A percentile compares a stretch with the other conserved stretches of the same genome.
Evolutionary conservation across 139 green algal species (phyloP).

Genomic region (Tetraselmis striata): DNA sequence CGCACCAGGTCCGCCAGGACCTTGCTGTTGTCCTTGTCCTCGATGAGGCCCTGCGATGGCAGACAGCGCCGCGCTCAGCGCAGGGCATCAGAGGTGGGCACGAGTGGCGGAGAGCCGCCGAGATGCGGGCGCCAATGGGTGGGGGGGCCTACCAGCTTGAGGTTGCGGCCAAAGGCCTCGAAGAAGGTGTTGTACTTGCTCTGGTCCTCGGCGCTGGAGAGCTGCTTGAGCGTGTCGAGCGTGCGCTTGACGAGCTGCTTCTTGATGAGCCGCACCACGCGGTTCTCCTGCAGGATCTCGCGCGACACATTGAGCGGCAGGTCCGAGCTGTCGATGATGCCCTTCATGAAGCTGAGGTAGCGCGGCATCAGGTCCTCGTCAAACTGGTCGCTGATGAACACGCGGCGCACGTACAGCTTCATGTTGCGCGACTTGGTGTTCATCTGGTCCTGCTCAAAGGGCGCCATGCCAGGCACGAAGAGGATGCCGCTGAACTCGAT

Average conservation of each 20-base stretch:
- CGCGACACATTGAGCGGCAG: conserved; percentile 95
- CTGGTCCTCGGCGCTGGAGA: conserved; percentile 71
- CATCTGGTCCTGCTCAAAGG: conserved; percentile 82
- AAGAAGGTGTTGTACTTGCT: conserved; percentile 72
- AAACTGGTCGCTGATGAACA: conserved; percentile 99
- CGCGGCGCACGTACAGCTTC: conserved; percentile 92
- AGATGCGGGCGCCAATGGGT: no score
- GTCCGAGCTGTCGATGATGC: conserved; percentile 92
- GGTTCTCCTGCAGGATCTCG: conserved; percentile 90
- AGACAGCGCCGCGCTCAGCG: no score
- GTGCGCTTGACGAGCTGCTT: conserved; percentile 85
- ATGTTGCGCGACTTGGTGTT: conserved; percentile 55
- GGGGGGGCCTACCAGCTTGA: conserved; percentile 56
- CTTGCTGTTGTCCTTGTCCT: conserved; percentile 76
- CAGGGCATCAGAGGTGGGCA: no score
- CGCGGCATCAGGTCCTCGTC: conserved; percentile 91
- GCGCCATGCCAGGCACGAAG: conserved; percentile 94
- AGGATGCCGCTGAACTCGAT: conserved; percentile 94
- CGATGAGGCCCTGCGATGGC: conserved; percentile 72
- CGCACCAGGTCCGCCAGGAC: conserved; percentile 77
- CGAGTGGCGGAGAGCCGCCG: no score
- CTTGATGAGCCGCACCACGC: conserved; percentile 85
- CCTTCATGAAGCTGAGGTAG: conserved; percentile 72
- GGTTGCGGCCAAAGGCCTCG: conserved; percentile 82
- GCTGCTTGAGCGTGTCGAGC: conserved; percentile 87